These are phyloP conservation scores for Cudoniella acicularis DNA, from an alignment of 495 filamentous ascomycete species.

Conservation along the genomic window DNA sequence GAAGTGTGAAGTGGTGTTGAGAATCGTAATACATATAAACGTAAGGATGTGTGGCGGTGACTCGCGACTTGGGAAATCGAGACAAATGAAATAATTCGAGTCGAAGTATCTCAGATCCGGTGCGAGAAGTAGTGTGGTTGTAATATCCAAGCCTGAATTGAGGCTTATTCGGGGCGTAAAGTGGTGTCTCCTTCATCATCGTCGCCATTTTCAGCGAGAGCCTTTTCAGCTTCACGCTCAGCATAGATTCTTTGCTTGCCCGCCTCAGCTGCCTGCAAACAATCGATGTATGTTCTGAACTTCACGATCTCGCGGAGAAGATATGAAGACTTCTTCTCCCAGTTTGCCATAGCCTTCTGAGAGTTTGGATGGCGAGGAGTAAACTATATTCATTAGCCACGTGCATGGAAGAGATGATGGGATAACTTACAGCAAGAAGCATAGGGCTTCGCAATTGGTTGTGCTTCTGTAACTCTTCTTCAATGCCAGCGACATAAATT, in stretches of 20 bases:
- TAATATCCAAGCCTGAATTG: no score
- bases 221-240: constrained; percentile 43
- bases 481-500: constrained; percentile 78
- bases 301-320: constrained; percentile 94
- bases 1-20: neutral
- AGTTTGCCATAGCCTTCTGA: constrained; percentile 83
- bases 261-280: constrained; percentile 46
- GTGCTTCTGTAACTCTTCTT: constrained; percentile 79
- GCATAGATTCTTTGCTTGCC: constrained; percentile 43
- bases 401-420: neutral
- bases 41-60: neutral
- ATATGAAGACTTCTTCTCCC: constrained; percentile 93
- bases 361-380: constrained; percentile 81
- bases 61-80: neutral
- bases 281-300: constrained; percentile 91
- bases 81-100: neutral
- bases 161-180: neutral
- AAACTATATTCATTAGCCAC: constrained; percentile 45
- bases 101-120: no score
- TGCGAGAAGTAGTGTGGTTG: no score
- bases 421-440: constrained; percentile 64
- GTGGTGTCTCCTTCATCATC: constrained; percentile 13
- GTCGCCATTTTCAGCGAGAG: constrained; percentile 14
- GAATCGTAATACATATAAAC: constrained; percentile 10
- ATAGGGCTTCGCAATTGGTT: constrained; percentile 83